phyloP scores from a whole-genome alignment of 176 grass and related monocot species.

The Tillandsia fasciculata region DNA sequence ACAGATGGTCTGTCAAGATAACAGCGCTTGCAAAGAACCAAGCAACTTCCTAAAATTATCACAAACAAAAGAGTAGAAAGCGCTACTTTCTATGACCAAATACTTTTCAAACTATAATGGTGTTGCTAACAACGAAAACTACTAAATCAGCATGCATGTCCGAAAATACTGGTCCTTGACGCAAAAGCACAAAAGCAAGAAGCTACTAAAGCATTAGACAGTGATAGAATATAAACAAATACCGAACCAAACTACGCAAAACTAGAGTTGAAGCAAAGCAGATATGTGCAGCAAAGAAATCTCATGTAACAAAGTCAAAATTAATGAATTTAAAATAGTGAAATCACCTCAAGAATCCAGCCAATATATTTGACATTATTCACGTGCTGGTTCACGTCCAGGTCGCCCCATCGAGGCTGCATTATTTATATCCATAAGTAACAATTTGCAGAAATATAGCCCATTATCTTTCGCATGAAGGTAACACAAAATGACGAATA shows the following conservation, averaged over 20 bases:
- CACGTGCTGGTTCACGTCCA: slow-evolving; percentile 98
- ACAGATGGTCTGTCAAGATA: not conserved
- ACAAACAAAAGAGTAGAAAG: not conserved
- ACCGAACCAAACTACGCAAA: no score
- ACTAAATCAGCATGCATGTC: not conserved
- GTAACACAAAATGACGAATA: not conserved
- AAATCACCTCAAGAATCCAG: slow-evolving; percentile 95
- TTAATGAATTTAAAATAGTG: not conserved
- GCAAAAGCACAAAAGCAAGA: not conserved
- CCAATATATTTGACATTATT: slow-evolving; percentile 99
- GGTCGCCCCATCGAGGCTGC: slow-evolving; percentile 90
- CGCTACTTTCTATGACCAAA: not conserved
- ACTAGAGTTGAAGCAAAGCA: not conserved
- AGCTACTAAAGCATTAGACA: not conserved
- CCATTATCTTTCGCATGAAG: not conserved
- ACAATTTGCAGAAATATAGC: slow-evolving; percentile 13
- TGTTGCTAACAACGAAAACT: not conserved
- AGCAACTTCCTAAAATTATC: not conserved
- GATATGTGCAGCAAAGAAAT: not conserved
- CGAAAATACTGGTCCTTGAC: not conserved
- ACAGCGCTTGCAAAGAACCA: not conserved
- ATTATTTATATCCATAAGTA: not conserved
- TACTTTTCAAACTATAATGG: not conserved
- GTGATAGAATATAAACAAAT: not conserved
- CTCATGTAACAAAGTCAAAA: not conserved